phyloP scores from a whole-genome alignment of 2,329 filamentous ascomycete genomes.

The Raffaelea albimanens region DNA sequence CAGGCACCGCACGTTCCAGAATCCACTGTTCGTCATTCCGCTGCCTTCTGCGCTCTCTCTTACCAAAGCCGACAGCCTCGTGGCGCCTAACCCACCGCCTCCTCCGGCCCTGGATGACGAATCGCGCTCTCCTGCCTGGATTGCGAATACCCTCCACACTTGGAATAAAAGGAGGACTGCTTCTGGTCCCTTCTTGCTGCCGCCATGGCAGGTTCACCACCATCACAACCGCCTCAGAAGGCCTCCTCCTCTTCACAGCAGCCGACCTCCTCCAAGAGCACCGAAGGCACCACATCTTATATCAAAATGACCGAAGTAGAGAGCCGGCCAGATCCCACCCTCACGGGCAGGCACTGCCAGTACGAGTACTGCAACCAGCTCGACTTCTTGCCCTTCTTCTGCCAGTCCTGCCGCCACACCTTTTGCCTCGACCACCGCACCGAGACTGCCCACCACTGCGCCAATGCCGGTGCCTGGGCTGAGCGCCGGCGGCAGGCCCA shows the following conservation, averaged over 20 bases:
- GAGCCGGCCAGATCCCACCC: conserved; percentile 42
- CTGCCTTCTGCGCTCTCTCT: neutral
- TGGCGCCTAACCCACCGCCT: neutral
- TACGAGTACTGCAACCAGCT: conserved; percentile 86
- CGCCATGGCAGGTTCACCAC: conserved; percentile 39
- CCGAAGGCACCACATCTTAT: conserved; percentile 41
- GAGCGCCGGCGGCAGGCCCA: conserved; percentile 44
- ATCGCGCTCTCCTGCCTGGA: neutral
- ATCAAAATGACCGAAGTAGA: conserved; percentile 59
- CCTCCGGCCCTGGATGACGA: neutral
- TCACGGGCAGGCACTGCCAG: conserved; percentile 87
- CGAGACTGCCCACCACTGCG: conserved; percentile 68
- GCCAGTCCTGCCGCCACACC: conserved; percentile 75
- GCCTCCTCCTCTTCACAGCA: conserved; percentile 24
- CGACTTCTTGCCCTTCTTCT: conserved; percentile 91
- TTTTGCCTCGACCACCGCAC: conserved; percentile 92
- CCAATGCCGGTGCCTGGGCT: conserved; percentile 53
- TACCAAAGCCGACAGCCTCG: neutral
- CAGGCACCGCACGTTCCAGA: conserved; percentile 11
- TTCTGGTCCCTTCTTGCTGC: neutral
- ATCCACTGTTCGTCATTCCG: conserved; percentile 2
- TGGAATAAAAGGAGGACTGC: too few relatives aligned
- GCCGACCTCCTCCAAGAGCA: conserved; percentile 22
- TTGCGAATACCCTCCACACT: neutral
- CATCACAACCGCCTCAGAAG: conserved; percentile 18